These are phyloP conservation scores for Crithidia expoeki DNA, from an alignment of 208 protist species.

Conservation along the genomic window DNA sequence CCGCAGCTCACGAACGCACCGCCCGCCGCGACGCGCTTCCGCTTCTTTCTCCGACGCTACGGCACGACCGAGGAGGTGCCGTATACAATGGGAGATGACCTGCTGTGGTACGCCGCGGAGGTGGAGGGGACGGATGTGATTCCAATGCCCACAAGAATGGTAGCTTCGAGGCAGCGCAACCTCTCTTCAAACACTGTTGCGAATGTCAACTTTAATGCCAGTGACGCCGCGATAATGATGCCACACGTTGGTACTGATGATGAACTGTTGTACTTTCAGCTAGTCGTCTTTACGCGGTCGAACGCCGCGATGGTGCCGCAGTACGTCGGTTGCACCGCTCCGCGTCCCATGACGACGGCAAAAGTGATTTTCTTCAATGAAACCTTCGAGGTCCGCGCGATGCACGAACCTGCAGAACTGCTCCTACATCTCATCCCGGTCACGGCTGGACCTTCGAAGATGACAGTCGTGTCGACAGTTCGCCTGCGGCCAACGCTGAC, in stretches of 20 bases:
- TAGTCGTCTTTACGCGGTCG: slow-evolving; percentile 72
- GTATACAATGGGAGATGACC: slow-evolving; percentile 43
- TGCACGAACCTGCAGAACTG: slow-evolving; percentile 73
- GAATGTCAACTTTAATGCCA: not conserved
- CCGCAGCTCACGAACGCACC: not conserved
- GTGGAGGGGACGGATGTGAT: slow-evolving; percentile 56
- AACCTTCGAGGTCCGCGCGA: slow-evolving; percentile 76
- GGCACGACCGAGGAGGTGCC: slow-evolving; percentile 30
- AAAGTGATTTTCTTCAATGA: slow-evolving; percentile 79
- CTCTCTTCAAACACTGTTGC: no score
- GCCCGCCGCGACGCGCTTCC: slow-evolving; percentile 27
- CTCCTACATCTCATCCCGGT: slow-evolving; percentile 80
- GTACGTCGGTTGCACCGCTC: slow-evolving; percentile 75
- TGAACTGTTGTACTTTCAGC: slow-evolving; percentile 50
- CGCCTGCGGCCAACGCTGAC: slow-evolving; percentile 57
- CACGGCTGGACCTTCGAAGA: slow-evolving; percentile 24
- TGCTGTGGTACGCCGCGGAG: slow-evolving; percentile 57
- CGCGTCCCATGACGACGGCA: slow-evolving; percentile 53
- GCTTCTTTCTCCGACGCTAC: slow-evolving; percentile 53
- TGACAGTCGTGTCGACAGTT: slow-evolving; percentile 62
- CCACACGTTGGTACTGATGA: slow-evolving; percentile 3
- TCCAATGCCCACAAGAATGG: not conserved
- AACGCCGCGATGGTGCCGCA: slow-evolving; percentile 57
- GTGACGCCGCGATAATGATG: not conserved
- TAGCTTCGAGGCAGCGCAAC: no score